phyloP scores from a whole-genome alignment of 1,139 yeast species.

The Yamadazyma kanchanaburiensis region DNA sequence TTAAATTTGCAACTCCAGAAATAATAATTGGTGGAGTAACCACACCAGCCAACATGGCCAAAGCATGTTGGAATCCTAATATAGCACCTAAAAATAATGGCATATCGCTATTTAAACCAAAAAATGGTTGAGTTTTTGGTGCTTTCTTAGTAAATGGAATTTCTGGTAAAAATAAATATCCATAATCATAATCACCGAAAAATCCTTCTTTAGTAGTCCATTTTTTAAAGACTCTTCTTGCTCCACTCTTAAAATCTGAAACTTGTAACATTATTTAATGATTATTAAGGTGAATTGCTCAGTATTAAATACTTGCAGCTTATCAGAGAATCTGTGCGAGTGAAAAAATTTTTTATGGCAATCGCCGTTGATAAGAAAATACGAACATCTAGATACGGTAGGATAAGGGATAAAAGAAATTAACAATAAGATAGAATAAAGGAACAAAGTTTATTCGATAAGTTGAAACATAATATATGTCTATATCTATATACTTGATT shows the following conservation, averaged over 20 bases:
- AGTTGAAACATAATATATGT: too few relatives aligned
- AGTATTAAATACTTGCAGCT: too few relatives aligned
- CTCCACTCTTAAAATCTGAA: constrained; percentile 12
- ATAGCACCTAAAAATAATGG: constrained; percentile 73
- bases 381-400: not conserved
- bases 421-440: too few relatives aligned
- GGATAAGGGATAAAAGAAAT: not conserved
- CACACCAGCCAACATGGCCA: constrained; percentile 90
- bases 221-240: constrained; percentile 31
- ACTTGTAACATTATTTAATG: constrained; percentile 5
- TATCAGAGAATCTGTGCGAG: constrained; percentile 1
- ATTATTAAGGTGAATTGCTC: too few relatives aligned
- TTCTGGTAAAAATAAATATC: constrained; percentile 70
- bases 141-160: constrained; percentile 60
- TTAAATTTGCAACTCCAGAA: constrained; percentile 57
- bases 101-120: constrained; percentile 73
- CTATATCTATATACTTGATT: too few relatives aligned
- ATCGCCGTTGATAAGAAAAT: not conserved
- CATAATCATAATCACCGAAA: constrained; percentile 81
- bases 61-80: constrained; percentile 81
- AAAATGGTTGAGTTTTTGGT: constrained; percentile 68
- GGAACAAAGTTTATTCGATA: too few relatives aligned
- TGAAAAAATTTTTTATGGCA: constrained; percentile 1
- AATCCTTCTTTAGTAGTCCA: constrained; percentile 73
- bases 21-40: constrained; percentile 82